phyloP scores from a whole-genome alignment of 164 flowering plant genomes.

The Aristolochia californica region DNA sequence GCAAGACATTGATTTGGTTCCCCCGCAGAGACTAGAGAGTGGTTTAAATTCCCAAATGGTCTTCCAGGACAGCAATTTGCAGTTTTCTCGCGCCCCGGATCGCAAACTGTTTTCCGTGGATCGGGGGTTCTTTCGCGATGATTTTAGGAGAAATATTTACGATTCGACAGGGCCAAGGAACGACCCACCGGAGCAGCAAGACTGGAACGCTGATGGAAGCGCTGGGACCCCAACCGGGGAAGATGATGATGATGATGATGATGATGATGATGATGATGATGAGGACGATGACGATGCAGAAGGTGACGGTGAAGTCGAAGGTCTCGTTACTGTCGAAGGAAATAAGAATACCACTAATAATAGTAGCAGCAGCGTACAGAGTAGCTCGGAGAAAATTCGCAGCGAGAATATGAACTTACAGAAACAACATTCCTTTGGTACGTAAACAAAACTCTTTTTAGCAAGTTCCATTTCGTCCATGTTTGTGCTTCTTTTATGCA shows the following conservation, averaged over 20 bases:
- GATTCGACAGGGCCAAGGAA: constrained; percentile 25
- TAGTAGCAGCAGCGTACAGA: constrained; percentile 20
- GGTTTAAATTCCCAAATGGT: constrained; percentile 41
- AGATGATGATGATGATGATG: constrained; percentile 33
- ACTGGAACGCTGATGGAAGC: constrained; percentile 9
- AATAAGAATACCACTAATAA: constrained; percentile 17
- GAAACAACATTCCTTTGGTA: constrained; percentile 39
- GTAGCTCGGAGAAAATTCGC: constrained; percentile 25
- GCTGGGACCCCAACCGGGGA: constrained; percentile 13
- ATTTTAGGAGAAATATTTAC: constrained; percentile 22
- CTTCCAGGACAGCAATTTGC: constrained; percentile 39
- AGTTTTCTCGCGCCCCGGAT: constrained; percentile 16
- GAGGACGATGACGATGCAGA: constrained; percentile 32
- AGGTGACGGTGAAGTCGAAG: constrained; percentile 15
- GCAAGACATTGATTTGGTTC: constrained; percentile 31
- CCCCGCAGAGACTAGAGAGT: constrained; percentile 25
- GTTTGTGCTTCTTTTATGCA: neutral
- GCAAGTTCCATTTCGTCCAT: neutral
- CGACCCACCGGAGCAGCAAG: constrained; percentile 22
- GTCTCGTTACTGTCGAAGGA: constrained; percentile 19
- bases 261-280: constrained; percentile 47
- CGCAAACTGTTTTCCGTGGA: constrained; percentile 25
- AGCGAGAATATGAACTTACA: constrained; percentile 22
- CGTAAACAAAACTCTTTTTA: neutral
- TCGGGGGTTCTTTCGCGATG: constrained; percentile 38